Evolutionary conservation across 1,284 basidiomycete genomes (phyloP), one percentile per base, ranked within the genome.

Genomic region (Pascua sp.): DNA sequence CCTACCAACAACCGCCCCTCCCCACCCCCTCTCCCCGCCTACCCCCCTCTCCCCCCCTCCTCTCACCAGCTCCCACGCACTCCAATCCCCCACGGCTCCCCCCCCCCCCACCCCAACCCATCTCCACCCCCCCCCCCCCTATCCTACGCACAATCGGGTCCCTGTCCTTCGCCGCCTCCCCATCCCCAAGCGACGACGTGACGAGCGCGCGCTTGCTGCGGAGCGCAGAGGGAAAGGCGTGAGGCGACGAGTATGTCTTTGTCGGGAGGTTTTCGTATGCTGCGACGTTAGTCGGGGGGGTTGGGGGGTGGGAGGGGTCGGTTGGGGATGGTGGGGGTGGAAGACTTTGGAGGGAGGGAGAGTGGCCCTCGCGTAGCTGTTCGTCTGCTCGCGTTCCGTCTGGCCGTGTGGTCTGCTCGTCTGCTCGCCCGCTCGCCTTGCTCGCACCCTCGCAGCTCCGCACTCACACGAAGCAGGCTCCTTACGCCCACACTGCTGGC

Each of bases 181-280:
- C 83, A 47, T 88, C 87, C 63, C 91, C 87, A 38, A 84, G 79
- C 69, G 90, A 88, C 24, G 90, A 93, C 77, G 91, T 89, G 1
- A 92, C 95, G 41, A 82, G 69, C 71, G 93, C 94, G 51, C 93
- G 83, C 72, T 92, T 92, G 66, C 92, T 89, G 64, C 88, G 81
- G 58, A 98, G 78, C 0, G 86, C 83, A 24, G 91, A 94, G 0
- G 95, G 95, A 77, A 98, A 98, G 9, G 95, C 95, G 60, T 92
- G 89, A 0, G 91, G 88, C 62, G 93, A 89, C 2, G 93, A 96
- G 42, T 85, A 86, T 0, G 95, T 98, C 49, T 87, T 86, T 57
- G 96, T 92, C 63, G 89, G 85, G 39, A 89, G 87, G 72, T 93
- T 89, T 71, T 98, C 93, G 74, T 96, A 98, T 8, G 92, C 95